Evolutionary conservation across 257 asterid species (phyloP).

Genomic region (Rauvolfia tetraphylla): DNA sequence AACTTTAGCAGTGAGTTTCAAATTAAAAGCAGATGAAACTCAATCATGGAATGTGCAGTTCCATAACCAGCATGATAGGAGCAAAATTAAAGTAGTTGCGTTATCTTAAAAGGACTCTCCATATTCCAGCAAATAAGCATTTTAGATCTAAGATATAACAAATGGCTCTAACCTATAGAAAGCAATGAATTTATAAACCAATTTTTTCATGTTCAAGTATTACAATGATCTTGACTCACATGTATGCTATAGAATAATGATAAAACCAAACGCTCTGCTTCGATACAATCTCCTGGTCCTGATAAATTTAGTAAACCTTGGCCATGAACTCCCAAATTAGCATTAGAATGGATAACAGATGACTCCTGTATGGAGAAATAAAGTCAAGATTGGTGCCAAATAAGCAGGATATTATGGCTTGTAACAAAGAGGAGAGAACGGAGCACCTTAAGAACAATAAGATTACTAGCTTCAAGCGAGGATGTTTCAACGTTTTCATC

Average conservation of each 20-base stretch:
- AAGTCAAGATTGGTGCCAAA: constrained; percentile 7
- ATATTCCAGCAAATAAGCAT: not conserved
- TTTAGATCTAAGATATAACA: not conserved
- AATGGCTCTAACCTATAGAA: not conserved
- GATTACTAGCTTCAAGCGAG: constrained; percentile 95
- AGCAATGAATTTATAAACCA: not conserved
- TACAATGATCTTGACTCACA: constrained; percentile 56
- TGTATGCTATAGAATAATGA: constrained; percentile 86
- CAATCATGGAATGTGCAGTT: not conserved
- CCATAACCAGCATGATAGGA: not conserved
- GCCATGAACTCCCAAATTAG: constrained; percentile 94
- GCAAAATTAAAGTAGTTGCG: not conserved
- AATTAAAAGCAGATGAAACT: not conserved
- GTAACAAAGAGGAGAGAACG: constrained; percentile 8
- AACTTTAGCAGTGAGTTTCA: not conserved
- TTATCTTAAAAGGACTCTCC: not conserved
- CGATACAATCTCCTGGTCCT: constrained; percentile 93
- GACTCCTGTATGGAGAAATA: constrained; percentile 49
- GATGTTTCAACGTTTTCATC: constrained; percentile 96
- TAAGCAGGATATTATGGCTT: constrained; percentile 11
- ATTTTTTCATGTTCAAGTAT: no score
- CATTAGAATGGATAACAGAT: constrained; percentile 90
- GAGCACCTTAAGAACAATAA: constrained; percentile 87
- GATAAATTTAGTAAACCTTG: constrained; percentile 88
- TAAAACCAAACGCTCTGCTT: constrained; percentile 89